Evolutionary conservation across 768 basidiomycete species (phyloP).

Genomic region (Pulveroboletus sp.): DNA sequence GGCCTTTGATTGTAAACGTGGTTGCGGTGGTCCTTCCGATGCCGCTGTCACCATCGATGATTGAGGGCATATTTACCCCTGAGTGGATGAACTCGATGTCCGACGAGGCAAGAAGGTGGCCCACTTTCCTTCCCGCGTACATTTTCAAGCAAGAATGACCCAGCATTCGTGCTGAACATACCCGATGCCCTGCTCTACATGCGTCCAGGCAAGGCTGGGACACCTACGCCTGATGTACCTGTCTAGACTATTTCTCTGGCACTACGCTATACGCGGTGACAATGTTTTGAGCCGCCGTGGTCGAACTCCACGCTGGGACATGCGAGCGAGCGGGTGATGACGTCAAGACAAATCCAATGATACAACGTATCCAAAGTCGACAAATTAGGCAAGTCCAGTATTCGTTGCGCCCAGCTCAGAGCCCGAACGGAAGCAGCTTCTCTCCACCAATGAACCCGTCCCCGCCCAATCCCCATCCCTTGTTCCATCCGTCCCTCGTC

Average conservation of each 20-base stretch:
- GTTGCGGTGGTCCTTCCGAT: constrained; percentile 52
- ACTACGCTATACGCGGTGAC: constrained; percentile 6
- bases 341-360: constrained; percentile 5
- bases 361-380: background rate
- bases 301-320: no score
- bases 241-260: constrained; percentile 34
- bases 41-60: constrained; percentile 43
- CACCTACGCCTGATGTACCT: no score
- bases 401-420: constrained; percentile 9
- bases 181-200: constrained; percentile 38
- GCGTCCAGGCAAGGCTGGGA: no score
- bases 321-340: no score
- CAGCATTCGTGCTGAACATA: constrained; percentile 43
- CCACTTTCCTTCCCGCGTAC: constrained; percentile 51
- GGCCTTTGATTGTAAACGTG: constrained; percentile 52
- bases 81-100: constrained; percentile 10
- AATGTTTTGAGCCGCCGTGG: no score
- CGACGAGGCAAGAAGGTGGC: background rate
- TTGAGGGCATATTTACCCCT: constrained; percentile 5
- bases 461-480: constrained; percentile 30
- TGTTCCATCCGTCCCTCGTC: constrained; percentile 23
- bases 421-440: constrained; percentile 27
- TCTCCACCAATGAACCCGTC: constrained; percentile 32
- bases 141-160: constrained; percentile 41
- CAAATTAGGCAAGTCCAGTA: constrained; percentile 3